A percentile compares a stretch with the other conserved stretches of the same genome.
phyloP scores from a whole-genome alignment of 345 rosid genomes.

The Populus simonii region DNA sequence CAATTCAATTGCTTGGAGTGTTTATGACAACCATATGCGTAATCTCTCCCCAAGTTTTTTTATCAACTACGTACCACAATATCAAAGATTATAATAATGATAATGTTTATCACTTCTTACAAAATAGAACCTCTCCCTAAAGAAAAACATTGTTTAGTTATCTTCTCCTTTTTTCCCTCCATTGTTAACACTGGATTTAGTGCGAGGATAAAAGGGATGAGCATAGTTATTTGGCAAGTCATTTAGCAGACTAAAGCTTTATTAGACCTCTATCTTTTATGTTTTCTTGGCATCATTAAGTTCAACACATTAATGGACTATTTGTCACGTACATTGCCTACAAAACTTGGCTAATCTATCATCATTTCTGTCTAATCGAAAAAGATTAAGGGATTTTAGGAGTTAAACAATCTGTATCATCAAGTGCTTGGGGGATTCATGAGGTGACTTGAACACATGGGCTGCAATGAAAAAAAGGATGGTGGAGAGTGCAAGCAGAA shows the following conservation, averaged over 20 bases:
- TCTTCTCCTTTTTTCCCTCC: neutral
- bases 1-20: conserved; percentile 25
- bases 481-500: neutral
- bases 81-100: conserved; percentile 6
- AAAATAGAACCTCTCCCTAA: conserved; percentile 15
- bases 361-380: neutral
- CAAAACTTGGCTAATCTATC: neutral
- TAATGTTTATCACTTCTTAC: neutral
- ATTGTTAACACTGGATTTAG: neutral
- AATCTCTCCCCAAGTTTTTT: conserved; percentile 1
- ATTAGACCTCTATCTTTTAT: neutral
- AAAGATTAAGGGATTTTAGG: neutral
- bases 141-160: conserved; percentile 14
- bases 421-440: neutral
- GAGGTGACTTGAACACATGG: conserved; percentile 22
- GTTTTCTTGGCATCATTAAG: neutral
- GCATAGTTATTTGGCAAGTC: conserved; percentile 14
- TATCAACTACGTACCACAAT: neutral
- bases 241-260: conserved; percentile 4
- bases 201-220: conserved; percentile 1
- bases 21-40: conserved; percentile 32
- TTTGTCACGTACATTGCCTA: neutral
- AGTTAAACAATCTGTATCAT: conserved; percentile 2
- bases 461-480: conserved; percentile 4
- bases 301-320: neutral